A percentile compares a stretch with the other conserved stretches of the same genome.
phyloP scores from a whole-genome alignment of 2,329 filamentous ascomycete species.

The Nigrospora sphaerica region DNA sequence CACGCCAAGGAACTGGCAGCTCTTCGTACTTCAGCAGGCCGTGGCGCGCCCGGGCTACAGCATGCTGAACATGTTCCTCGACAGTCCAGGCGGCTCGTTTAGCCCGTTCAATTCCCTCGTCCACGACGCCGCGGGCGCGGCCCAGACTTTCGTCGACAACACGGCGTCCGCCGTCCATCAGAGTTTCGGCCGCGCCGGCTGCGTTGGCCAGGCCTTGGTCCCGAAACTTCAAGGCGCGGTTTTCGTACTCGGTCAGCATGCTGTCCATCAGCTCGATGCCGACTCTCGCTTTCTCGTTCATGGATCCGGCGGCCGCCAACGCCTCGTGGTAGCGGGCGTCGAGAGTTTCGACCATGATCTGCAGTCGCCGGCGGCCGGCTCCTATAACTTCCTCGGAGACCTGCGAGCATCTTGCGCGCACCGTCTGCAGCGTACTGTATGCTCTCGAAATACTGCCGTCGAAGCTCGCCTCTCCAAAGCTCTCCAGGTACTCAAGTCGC shows the following conservation, averaged over 20 bases:
- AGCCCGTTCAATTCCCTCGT: slow-evolving; percentile 78
- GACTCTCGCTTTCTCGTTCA: slow-evolving; percentile 87
- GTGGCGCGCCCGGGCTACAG: slow-evolving; percentile 65
- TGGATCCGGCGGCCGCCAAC: slow-evolving; percentile 72
- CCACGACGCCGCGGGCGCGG: slow-evolving; percentile 67
- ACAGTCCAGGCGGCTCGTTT: slow-evolving; percentile 73
- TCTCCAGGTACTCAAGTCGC: slow-evolving; percentile 81
- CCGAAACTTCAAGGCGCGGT: slow-evolving; percentile 69
- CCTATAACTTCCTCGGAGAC: slow-evolving; percentile 88
- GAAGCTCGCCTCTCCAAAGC: slow-evolving; percentile 74
- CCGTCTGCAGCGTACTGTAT: slow-evolving; percentile 77
- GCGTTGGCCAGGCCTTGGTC: slow-evolving; percentile 65
- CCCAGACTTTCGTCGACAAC: slow-evolving; percentile 75
- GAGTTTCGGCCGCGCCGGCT: slow-evolving; percentile 59
- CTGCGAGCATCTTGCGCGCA: slow-evolving; percentile 80
- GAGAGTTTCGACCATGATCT: slow-evolving; percentile 86
- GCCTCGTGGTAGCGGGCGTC: slow-evolving; percentile 84
- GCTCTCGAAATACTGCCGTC: slow-evolving; percentile 80
- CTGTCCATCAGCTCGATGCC: slow-evolving; percentile 80
- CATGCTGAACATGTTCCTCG: slow-evolving; percentile 76
- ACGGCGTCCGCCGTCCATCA: slow-evolving; percentile 72
- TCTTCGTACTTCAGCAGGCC: slow-evolving; percentile 86
- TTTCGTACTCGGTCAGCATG: slow-evolving; percentile 81
- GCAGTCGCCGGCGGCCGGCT: slow-evolving; percentile 73
- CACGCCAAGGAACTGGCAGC: slow-evolving; percentile 83